Percentiles rank a stretch among this genome's conserved stretches.
These are phyloP conservation scores for Aspergillus steynii DNA, from an alignment of 495 filamentous ascomycete species.

Conservation along the genomic window DNA sequence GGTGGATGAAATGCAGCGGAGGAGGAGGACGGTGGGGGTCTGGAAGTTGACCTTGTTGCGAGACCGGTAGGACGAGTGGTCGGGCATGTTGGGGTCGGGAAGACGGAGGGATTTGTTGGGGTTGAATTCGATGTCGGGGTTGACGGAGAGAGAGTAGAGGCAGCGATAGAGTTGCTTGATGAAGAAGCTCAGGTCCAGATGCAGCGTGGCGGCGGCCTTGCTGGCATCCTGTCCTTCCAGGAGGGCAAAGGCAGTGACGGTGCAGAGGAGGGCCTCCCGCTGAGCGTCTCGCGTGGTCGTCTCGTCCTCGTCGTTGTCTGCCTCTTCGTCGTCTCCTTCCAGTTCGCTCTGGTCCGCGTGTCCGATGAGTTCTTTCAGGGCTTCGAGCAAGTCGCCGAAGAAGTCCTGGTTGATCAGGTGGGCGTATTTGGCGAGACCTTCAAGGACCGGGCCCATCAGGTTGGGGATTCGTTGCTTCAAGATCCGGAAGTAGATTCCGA, in stretches of 20 bases:
- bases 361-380: constrained; percentile 84
- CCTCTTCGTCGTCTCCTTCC: constrained; percentile 48
- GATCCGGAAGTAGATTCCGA: constrained; percentile 91
- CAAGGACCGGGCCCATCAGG: constrained; percentile 90
- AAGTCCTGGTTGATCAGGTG: constrained; percentile 98
- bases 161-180: constrained; percentile 86
- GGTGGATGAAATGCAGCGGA: constrained; percentile 77
- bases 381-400: constrained; percentile 94
- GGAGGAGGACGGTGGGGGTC: constrained; percentile 85
- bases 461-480: constrained; percentile 72
- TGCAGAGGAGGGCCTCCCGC: constrained; percentile 89
- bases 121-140: constrained; percentile 83
- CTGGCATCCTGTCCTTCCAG: constrained; percentile 81
- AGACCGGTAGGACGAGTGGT: constrained; percentile 23
- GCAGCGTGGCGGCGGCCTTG: constrained; percentile 63
- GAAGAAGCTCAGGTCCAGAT: constrained; percentile 93
- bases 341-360: constrained; percentile 58
- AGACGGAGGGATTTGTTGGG: constrained; percentile 75
- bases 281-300: constrained; percentile 60
- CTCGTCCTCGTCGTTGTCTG: constrained; percentile 41
- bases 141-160: constrained; percentile 71
- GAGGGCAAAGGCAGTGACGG: constrained; percentile 90
- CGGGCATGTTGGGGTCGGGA: constrained; percentile 63
- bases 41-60: constrained; percentile 83
- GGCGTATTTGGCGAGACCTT: constrained; percentile 88